Base-by-base conservation (phyloP, 1,284 basidiomycete genomes). In the Cryptococcus sp. region DNA sequence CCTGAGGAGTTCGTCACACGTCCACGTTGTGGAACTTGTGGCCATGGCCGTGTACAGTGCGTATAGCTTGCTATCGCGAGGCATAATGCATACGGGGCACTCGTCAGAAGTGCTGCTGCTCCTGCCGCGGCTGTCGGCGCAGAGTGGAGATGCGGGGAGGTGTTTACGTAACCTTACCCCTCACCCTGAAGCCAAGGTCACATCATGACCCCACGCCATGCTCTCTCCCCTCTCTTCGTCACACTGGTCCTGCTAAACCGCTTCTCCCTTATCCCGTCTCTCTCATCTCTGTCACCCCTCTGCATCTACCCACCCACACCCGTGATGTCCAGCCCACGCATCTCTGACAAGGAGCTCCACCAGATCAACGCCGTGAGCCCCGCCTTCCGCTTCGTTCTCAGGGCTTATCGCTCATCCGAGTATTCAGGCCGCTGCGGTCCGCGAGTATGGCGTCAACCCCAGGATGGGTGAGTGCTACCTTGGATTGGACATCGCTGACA, bases 381-480 rank as follows among this genome's bases (percentile, higher is more conserved):
- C 43, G 16, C 3, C 23, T 23, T 33, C 23, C n/a, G 24, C 7
- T 16, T 24, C 52, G 15, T 23, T 18, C 43, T 38, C 21, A 21
- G 15, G 16, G 21, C 24, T 8, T 23, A 6, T 23, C 45, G 36
- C 46, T 38, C 23, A 18, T 45, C 36, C 47, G 20, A 24, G 37
- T 36, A 7, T 3, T 9, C 55, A 73, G 67, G 72, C 77, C 3
- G 79, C 79, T 9, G 78, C 78, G 24, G 78, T 80, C 51, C 71
- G 78, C 57, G 73, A 80, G 62, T 82, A 82, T 76, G 75, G 70
- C 55, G 77, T 82, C 60, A 78, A 97, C 69, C 95, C 94, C 47
- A 89, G 94, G 77, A 82, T 97, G 65, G 92, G 92, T 93, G 72
- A 67, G 85, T 69, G 28, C 20, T 13, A 45, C 43, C 12, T 16